Evolutionary conservation across 208 protist genomes (phyloP).

Genomic region (Acanthamoeba lenticulata): DNA sequence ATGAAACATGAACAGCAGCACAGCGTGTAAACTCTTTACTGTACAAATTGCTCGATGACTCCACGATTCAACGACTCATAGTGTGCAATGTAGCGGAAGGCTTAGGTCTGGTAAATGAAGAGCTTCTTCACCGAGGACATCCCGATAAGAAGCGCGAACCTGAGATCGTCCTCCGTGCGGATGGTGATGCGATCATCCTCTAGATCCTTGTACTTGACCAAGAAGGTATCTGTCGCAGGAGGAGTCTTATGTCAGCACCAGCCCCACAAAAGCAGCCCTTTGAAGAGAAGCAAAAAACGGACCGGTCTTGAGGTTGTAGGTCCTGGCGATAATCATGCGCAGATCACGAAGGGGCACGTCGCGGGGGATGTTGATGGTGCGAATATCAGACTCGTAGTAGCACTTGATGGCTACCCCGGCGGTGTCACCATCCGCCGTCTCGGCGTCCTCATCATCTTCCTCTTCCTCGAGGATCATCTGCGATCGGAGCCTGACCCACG

Average conservation of each 20-base stretch:
- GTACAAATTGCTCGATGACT: background rate
- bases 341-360: slow-evolving; percentile 35
- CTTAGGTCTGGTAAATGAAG: slow-evolving; percentile 22
- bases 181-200: slow-evolving; percentile 65
- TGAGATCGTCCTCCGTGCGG: slow-evolving; percentile 48
- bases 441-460: background rate
- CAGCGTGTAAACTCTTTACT: no score
- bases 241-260: background rate
- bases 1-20: no score
- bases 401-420: slow-evolving; percentile 10
- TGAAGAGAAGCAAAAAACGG: background rate
- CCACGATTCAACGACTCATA: background rate
- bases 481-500: background rate
- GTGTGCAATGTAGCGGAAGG: background rate
- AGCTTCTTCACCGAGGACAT: slow-evolving; percentile 58
- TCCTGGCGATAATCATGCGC: slow-evolving; percentile 36
- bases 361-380: slow-evolving; percentile 27
- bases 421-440: background rate
- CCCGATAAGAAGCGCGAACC: slow-evolving; percentile 54
- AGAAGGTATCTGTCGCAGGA: background rate
- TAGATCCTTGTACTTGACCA: slow-evolving; percentile 61
- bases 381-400: slow-evolving; percentile 53
- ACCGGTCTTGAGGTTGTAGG: slow-evolving; percentile 39
- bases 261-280: background rate
- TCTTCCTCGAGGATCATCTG: background rate